Evolutionary conservation across 805 yeast genomes (phyloP).

Genomic region (Candida xiaguanensis): DNA sequence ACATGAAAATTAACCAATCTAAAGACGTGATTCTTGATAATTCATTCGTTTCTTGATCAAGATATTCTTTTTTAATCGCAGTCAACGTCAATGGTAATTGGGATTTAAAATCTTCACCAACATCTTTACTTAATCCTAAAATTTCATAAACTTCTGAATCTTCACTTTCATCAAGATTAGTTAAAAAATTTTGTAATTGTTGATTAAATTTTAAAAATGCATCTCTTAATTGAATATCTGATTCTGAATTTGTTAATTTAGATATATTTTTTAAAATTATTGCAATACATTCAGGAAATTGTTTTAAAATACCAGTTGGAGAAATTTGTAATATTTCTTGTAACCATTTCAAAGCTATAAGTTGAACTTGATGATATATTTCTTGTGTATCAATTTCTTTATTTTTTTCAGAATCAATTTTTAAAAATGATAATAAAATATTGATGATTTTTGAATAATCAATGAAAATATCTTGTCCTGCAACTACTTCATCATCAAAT

Average conservation of each 20-base stretch:
- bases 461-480: slow-evolving; percentile 71
- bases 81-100: slow-evolving; percentile 54
- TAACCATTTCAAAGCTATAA: slow-evolving; percentile 80
- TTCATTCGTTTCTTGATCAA: slow-evolving; percentile 47
- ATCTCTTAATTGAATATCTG: slow-evolving; percentile 34
- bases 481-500: slow-evolving; percentile 27
- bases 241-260: slow-evolving; percentile 30
- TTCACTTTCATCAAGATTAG: slow-evolving; percentile 19
- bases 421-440: slow-evolving; percentile 76
- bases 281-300: slow-evolving; percentile 70
- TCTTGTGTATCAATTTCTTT: slow-evolving; percentile 38
- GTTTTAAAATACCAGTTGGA: slow-evolving; percentile 70
- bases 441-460: slow-evolving; percentile 79
- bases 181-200: slow-evolving; percentile 29
- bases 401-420: slow-evolving; percentile 34
- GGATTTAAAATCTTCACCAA: slow-evolving; percentile 36
- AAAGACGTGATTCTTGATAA: slow-evolving; percentile 78
- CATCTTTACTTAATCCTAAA: slow-evolving; percentile 38
- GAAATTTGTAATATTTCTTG: slow-evolving; percentile 67
- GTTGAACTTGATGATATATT: slow-evolving; percentile 57
- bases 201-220: slow-evolving; percentile 33
- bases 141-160: slow-evolving; percentile 23
- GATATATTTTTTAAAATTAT: slow-evolving; percentile 50
- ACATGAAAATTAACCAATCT: slow-evolving; percentile 86
- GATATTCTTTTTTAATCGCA: slow-evolving; percentile 62